Evolutionary conservation across 371 early-diverging fungal species (phyloP).

Genomic region (Sporodiniella umbellata): DNA sequence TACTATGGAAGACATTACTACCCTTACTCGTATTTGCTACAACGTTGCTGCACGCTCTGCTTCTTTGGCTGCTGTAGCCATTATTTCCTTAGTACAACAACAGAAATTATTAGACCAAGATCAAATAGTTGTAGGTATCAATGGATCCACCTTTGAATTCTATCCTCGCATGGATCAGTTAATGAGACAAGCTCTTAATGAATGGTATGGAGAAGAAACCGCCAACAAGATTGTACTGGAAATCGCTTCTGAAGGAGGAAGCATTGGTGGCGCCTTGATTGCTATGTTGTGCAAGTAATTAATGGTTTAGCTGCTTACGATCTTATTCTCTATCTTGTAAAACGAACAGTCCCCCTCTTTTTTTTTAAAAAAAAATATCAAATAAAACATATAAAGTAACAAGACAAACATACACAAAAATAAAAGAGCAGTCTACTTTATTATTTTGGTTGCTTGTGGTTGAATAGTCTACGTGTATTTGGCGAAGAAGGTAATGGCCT

Average conservation of each 20-base stretch:
- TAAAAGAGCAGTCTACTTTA: too few species aligned
- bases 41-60: constrained; percentile 40
- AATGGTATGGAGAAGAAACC: constrained; percentile 35
- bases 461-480: constrained; percentile 1
- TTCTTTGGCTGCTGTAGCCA: constrained; percentile 36
- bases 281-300: constrained; percentile 41
- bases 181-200: constrained; percentile 24
- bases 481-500: constrained; percentile 5
- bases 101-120: constrained; percentile 16
- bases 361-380: neutral
- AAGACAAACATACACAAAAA: too few species aligned
- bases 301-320: neutral
- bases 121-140: constrained; percentile 40
- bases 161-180: constrained; percentile 38
- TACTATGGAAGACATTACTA: constrained; percentile 33
- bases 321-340: neutral
- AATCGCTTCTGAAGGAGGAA: constrained; percentile 42
- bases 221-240: constrained; percentile 30
- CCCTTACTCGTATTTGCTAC: constrained; percentile 29
- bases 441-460: neutral
- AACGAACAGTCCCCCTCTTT: neutral
- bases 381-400: too few species aligned
- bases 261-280: constrained; percentile 46
- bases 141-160: constrained; percentile 42
- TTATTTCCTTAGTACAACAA: constrained; percentile 37